Conservation (phyloP, 495 filamentous ascomycete species). For the Tuber microsphaerosporum region DNA sequence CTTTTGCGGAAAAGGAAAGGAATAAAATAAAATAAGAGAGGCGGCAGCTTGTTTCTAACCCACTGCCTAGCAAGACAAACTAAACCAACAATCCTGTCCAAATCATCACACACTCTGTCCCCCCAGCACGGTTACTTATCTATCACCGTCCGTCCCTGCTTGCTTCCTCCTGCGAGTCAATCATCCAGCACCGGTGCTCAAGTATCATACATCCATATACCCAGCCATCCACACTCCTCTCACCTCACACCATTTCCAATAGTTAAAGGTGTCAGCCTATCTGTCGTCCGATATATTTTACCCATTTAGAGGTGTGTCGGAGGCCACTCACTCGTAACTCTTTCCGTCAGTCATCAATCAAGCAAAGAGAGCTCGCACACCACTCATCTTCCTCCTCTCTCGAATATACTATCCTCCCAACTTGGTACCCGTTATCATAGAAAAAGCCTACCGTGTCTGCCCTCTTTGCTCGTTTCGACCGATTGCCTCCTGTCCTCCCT, state of each 20-base stretch:
- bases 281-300: slow-evolving; percentile 4
- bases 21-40: neutral
- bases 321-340: neutral
- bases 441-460: neutral
- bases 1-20: neutral
- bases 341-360: neutral
- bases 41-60: neutral
- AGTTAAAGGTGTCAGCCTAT: neutral
- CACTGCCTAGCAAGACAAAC: neutral
- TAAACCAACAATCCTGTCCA: neutral
- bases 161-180: slow-evolving; percentile 1
- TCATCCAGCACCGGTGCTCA: neutral
- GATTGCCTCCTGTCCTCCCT: neutral
- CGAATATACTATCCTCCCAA: neutral
- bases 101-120: neutral
- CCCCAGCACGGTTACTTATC: neutral
- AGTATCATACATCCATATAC: neutral
- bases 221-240: neutral
- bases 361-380: neutral
- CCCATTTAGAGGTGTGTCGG: neutral
- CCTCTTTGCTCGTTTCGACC: neutral
- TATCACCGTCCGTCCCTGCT: slow-evolving; percentile 2
- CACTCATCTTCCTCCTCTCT: neutral
- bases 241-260: neutral
- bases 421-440: neutral